Conservation (phyloP, 164 flowering plant genomes). For the Vitis cinerea region DNA sequence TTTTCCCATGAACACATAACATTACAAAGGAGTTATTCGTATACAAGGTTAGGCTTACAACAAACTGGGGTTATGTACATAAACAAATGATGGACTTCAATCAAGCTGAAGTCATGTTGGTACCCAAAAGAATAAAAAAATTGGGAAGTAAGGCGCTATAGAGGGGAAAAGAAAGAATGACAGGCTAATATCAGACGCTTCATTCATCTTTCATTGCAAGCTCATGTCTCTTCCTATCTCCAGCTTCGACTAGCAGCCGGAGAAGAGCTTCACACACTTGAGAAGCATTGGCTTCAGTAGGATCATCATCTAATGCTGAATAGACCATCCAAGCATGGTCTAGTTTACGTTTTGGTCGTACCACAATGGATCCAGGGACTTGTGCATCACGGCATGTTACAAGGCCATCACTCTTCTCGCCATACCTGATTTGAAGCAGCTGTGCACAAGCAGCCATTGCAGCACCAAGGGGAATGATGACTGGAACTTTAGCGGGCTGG, state of each 20-base stretch:
- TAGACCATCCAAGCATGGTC: slow-evolving; percentile 99
- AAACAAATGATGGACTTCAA: no score
- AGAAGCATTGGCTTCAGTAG: slow-evolving; percentile 73
- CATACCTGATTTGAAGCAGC: slow-evolving; percentile 76
- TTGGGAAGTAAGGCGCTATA: no score
- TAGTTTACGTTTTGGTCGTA: slow-evolving; percentile 67
- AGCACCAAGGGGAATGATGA: slow-evolving; percentile 86
- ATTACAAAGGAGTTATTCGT: no score
- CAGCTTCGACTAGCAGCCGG: slow-evolving; percentile 69
- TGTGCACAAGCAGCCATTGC: slow-evolving; percentile 95
- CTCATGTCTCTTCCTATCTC: slow-evolving; percentile 53
- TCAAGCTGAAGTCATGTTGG: no score
- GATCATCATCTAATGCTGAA: slow-evolving; percentile 65
- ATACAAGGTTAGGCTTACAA: no score
- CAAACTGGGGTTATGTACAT: no score
- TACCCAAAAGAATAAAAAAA: no score
- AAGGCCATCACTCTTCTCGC: slow-evolving; percentile 94
- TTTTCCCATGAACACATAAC: no score
- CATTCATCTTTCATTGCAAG: slow-evolving; percentile 53
- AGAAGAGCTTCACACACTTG: slow-evolving; percentile 93
- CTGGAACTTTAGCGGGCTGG: slow-evolving; percentile 69
- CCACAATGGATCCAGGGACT: slow-evolving; percentile 93
- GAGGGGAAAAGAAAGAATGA: no score
- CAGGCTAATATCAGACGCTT: not conserved
- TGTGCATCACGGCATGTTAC: slow-evolving; percentile 96